Evolutionary conservation across 345 rosid species (phyloP), one percentile per base, ranked within the genome.

Genomic region (Aquilaria sinensis): DNA sequence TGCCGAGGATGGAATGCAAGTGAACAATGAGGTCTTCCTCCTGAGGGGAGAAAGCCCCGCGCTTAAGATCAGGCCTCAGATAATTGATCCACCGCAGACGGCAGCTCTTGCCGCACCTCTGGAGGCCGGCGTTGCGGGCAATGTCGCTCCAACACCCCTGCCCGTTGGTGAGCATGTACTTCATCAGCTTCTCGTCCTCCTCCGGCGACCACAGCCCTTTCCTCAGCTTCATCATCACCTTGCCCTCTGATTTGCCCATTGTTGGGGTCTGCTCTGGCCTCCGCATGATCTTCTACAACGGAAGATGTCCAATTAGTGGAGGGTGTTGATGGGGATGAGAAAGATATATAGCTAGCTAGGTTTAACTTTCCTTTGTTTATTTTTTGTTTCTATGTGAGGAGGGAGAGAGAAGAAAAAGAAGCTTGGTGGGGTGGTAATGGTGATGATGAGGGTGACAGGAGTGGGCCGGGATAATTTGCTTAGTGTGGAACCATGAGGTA

Each of bases 181-280:
- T 82, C 48, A 85, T 80, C 33, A 88, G 83, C 70, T 82, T 88
- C 74, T 85, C 92, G 30, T 88, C 96, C 74, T 88, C 96, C 53
- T 88, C 96, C 6, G 96, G 96, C 1, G 96, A 85, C 96, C 96
- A 88, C 68, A 88, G 76, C 1, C 96, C 96, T 56, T 88, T 88
- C 64, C 90, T 72, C 16, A 86, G 71, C 82, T 82, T 88, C 0
- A 66, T 63, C 43, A 37, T 37, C 60, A 58, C 70, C 64, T 56
- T 79, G 57, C 76, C 81, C 34, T 57, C 68, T 46, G 11, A 13
- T 53, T 65, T 65, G 53, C 69, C 57, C 69, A 65, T 57, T 46
- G 47, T 31, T n/a, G 32, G 10, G 31, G 13, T 31, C 50, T 14
- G 43, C 2, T 74, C 78, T 32, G 60, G 69, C 55, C 67, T 71